Evolutionary conservation across 208 protist species (phyloP).

Genomic region (Leishmania braziliensis): DNA sequence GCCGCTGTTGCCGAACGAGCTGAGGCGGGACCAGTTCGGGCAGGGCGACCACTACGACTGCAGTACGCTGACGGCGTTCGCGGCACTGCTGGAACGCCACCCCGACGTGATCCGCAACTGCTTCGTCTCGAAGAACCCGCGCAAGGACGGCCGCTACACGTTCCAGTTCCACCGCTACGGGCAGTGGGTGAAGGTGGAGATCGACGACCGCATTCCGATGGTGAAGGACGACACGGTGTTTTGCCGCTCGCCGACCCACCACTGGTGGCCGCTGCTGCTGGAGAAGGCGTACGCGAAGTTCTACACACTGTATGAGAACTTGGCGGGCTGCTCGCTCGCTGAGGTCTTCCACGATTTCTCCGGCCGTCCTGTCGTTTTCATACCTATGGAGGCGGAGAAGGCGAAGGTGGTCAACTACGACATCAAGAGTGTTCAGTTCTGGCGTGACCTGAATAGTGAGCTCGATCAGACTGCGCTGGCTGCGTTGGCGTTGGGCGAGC

Average conservation of each 20-base stretch:
- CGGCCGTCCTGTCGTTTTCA: conserved; percentile 52
- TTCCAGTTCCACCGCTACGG: conserved; percentile 15
- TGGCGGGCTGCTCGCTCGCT: conserved; percentile 48
- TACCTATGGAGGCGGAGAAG: conserved; percentile 46
- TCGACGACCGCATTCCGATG: conserved; percentile 63
- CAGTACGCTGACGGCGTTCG: conserved; percentile 54
- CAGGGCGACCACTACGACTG: conserved; percentile 70
- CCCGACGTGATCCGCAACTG: conserved; percentile 60
- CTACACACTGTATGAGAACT: conserved; percentile 71
- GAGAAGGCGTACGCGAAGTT: conserved; percentile 86
- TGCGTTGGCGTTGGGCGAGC: conserved; percentile 48
- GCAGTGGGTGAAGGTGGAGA: conserved; percentile 48
- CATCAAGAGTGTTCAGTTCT: conserved; percentile 64
- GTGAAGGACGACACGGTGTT: conserved; percentile 63
- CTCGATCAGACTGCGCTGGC: conserved; percentile 45
- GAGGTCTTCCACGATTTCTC: conserved; percentile 72
- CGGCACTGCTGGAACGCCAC: conserved; percentile 48
- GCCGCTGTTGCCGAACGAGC: conserved; percentile 50
- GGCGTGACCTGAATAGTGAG: conserved; percentile 46
- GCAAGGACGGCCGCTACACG: conserved; percentile 30
- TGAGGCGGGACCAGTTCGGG: conserved; percentile 58
- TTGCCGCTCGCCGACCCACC: conserved; percentile 63
- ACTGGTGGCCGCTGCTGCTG: conserved; percentile 78
- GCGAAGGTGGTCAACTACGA: conserved; percentile 48
- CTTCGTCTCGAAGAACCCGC: conserved; percentile 50